Conservation (phyloP, 257 asterid genomes). For the Catharanthus roseus region DNA sequence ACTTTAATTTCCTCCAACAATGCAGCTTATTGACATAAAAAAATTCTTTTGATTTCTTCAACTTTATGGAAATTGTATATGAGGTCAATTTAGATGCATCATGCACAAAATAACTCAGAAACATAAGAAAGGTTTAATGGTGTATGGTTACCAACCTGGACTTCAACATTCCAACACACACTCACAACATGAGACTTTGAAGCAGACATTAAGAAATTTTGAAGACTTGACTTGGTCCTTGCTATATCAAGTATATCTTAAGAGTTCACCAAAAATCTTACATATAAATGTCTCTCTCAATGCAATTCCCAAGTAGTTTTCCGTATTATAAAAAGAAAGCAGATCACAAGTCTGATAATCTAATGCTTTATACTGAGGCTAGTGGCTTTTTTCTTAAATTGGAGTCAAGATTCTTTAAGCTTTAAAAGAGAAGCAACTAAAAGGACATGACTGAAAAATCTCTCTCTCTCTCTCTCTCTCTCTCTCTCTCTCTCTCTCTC, state of each 20-base stretch:
- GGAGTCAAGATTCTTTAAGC: neutral
- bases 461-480: no score
- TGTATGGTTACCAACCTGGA: neutral
- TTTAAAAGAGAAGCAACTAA: neutral
- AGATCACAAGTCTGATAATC: neutral
- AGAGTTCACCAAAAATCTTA: neutral
- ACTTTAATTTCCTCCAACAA: neutral
- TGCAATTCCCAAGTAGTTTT: neutral
- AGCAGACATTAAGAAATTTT: neutral
- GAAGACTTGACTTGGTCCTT: neutral
- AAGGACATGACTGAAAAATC: neutral
- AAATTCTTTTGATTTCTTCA: neutral
- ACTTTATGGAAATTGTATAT: neutral
- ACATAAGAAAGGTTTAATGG: neutral
- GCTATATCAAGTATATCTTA: neutral
- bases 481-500: no score
- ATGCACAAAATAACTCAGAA: neutral
- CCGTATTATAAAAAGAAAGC: neutral
- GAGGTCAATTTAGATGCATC: neutral
- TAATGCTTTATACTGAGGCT: neutral
- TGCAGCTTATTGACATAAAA: no score
- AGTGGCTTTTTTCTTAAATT: neutral
- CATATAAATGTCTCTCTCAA: neutral
- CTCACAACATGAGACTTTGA: neutral
- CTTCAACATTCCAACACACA: neutral